A percentile compares a stretch with the other conserved stretches of the same genome.
These are phyloP conservation scores for Phytophthora vignae DNA, from an alignment of 352 stramenopile genomes.

Conservation along the genomic window DNA sequence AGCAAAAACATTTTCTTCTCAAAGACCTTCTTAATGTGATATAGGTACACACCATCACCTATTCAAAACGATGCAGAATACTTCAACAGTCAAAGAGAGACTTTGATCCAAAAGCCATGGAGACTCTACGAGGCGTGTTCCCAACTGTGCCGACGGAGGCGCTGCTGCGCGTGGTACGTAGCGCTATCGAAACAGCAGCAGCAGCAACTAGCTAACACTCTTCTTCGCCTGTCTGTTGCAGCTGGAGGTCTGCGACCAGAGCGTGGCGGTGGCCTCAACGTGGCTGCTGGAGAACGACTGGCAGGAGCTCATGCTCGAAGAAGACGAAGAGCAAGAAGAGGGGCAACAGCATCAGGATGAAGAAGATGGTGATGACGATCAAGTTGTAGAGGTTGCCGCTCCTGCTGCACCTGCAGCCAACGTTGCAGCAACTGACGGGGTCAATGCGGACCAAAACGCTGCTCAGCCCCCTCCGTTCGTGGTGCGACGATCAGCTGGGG, in stretches of 20 bases:
- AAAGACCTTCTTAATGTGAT: not conserved
- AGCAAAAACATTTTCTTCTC: too few relatives aligned
- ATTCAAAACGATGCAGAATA: not conserved
- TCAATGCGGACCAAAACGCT: not conserved
- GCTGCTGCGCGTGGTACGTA: slow-evolving; percentile 48
- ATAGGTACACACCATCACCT: not conserved
- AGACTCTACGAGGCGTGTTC: slow-evolving; percentile 57
- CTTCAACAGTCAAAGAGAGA: not conserved
- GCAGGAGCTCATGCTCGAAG: slow-evolving; percentile 46
- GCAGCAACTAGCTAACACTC: not conserved
- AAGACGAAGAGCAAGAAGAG: slow-evolving; percentile 1
- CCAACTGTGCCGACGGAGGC: slow-evolving; percentile 39
- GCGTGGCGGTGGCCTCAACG: slow-evolving; percentile 57
- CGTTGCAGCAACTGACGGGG: not conserved
- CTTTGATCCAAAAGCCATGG: slow-evolving; percentile 35
- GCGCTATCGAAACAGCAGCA: not conserved
- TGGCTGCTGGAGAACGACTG: slow-evolving; percentile 74
- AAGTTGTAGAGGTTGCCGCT: not conserved
- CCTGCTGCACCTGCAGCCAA: not conserved
- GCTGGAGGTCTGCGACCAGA: slow-evolving; percentile 64
- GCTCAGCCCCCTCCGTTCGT: not conserved
- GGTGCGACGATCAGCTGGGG: not conserved
- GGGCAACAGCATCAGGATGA: not conserved
- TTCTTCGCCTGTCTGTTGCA: slow-evolving; percentile 12
- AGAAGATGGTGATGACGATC: slow-evolving; percentile 4